Evolutionary conservation across 2,329 filamentous ascomycete genomes (phyloP).

Genomic region (Colletotrichum ledebouriae): DNA sequence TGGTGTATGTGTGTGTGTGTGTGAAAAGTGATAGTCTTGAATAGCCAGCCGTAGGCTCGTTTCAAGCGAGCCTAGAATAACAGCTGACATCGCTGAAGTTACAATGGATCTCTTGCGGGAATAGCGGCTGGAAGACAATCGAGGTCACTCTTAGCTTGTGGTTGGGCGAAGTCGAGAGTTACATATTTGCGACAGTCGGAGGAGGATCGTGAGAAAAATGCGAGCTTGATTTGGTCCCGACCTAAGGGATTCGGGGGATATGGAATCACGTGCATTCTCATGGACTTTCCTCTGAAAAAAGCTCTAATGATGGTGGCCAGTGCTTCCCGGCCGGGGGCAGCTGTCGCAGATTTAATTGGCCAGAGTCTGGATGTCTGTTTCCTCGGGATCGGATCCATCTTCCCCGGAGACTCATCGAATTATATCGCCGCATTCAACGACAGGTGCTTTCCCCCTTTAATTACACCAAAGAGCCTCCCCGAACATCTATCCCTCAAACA

Average conservation of each 20-base stretch:
- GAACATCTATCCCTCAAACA: conserved; percentile 11
- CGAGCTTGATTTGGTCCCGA: neutral
- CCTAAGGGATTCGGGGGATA: too few relatives aligned
- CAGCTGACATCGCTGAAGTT: conserved; percentile 16
- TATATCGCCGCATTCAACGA: conserved; percentile 20
- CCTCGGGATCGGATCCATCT: conserved; percentile 33
- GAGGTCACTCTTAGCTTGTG: conserved; percentile 5
- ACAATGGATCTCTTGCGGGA: neutral
- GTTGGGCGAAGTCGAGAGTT: neutral
- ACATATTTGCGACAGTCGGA: neutral
- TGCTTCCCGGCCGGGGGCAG: neutral
- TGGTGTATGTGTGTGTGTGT: neutral
- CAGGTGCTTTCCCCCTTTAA: conserved; percentile 23
- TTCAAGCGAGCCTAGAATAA: neutral
- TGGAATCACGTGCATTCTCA: neutral
- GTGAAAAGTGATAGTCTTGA: neutral
- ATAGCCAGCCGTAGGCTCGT: too few relatives aligned
- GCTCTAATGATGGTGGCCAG: neutral
- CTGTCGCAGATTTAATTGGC: conserved; percentile 23
- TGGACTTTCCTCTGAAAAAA: neutral
- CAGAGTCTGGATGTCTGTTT: neutral
- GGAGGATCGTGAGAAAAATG: neutral
- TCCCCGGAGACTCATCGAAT: conserved; percentile 29
- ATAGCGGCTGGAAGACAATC: neutral
- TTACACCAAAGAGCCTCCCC: conserved; percentile 20